These are phyloP conservation scores for Chionographis japonica DNA, from an alignment of 106 monocot genomes.

Conservation along the genomic window DNA sequence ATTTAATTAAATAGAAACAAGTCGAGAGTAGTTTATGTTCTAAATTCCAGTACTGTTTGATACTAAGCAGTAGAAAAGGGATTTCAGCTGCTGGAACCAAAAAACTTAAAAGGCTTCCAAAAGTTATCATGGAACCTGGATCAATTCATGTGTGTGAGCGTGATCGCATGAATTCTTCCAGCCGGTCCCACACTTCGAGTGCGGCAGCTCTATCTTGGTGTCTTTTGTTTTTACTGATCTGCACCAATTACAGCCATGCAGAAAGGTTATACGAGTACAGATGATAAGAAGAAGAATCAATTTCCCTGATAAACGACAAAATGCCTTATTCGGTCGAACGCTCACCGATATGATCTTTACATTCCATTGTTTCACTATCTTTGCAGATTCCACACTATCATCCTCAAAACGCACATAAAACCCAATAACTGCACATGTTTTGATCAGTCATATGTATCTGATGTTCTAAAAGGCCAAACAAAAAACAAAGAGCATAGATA, in stretches of 20 bases:
- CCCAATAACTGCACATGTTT: slow-evolving; percentile 66
- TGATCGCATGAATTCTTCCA: slow-evolving; percentile 85
- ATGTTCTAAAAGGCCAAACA: neutral
- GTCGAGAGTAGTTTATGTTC: too few species aligned
- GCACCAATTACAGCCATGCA: neutral
- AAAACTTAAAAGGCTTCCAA: neutral
- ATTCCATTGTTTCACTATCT: slow-evolving; percentile 95
- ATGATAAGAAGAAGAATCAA: slow-evolving; percentile 1
- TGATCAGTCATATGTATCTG: neutral
- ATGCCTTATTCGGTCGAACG: neutral
- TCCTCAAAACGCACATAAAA: slow-evolving; percentile 96
- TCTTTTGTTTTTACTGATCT: slow-evolving; percentile 99
- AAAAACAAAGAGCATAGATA: neutral
- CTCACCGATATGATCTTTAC: slow-evolving; percentile 95
- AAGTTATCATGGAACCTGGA: neutral
- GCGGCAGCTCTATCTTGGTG: slow-evolving; percentile 98
- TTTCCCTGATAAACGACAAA: neutral
- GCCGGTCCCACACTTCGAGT: slow-evolving; percentile 91
- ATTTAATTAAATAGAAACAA: too few species aligned
- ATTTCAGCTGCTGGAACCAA: too few species aligned
- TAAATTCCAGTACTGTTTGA: too few species aligned
- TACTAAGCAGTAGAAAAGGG: too few species aligned
- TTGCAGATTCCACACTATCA: slow-evolving; percentile 97
- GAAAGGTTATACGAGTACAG: neutral
- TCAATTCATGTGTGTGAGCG: slow-evolving; percentile 55